Percentiles rank a stretch among this genome's conserved stretches.
These are phyloP conservation scores for Yamadazyma paraphyllophila DNA, from an alignment of 805 yeast genomes.

Conservation along the genomic window DNA sequence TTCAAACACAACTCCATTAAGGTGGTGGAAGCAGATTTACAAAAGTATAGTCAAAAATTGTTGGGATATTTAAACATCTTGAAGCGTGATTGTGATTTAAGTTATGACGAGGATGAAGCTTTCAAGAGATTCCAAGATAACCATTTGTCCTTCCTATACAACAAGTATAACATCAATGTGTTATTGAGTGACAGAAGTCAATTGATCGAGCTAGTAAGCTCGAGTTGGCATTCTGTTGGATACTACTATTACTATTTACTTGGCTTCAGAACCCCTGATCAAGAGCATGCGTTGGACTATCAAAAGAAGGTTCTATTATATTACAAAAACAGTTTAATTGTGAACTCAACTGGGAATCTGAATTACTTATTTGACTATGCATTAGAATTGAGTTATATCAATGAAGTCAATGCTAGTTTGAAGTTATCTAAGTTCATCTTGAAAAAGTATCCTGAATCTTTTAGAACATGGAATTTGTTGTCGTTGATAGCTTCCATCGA, in stretches of 20 bases:
- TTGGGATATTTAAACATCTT: slow-evolving; percentile 23
- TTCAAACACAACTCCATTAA: slow-evolving; percentile 27
- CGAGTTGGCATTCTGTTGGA: slow-evolving; percentile 39
- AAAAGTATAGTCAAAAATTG: slow-evolving; percentile 19
- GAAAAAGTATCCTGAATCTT: slow-evolving; percentile 51
- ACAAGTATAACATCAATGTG: slow-evolving; percentile 32
- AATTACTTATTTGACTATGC: slow-evolving; percentile 44
- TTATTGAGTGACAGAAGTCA: slow-evolving; percentile 25
- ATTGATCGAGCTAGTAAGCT: slow-evolving; percentile 24
- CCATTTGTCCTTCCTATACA: slow-evolving; percentile 34
- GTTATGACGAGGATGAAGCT: slow-evolving; percentile 24
- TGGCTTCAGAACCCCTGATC: slow-evolving; percentile 23
- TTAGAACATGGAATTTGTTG: slow-evolving; percentile 66
- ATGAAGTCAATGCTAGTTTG: slow-evolving; percentile 42
- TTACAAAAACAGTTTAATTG: slow-evolving; percentile 36
- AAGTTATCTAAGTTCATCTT: slow-evolving; percentile 49
- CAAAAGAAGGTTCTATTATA: slow-evolving; percentile 18
- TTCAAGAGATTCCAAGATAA: slow-evolving; percentile 11
- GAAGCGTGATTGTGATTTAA: slow-evolving; percentile 22
- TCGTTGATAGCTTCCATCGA: slow-evolving; percentile 53
- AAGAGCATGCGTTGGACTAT: slow-evolving; percentile 17
- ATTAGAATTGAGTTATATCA: slow-evolving; percentile 43
- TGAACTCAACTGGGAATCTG: slow-evolving; percentile 34
- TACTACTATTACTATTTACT: slow-evolving; percentile 27
- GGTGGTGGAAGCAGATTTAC: slow-evolving; percentile 20